Evolutionary conservation across 805 yeast genomes (phyloP).

Genomic region (Zygosaccharomyces siamensis): DNA sequence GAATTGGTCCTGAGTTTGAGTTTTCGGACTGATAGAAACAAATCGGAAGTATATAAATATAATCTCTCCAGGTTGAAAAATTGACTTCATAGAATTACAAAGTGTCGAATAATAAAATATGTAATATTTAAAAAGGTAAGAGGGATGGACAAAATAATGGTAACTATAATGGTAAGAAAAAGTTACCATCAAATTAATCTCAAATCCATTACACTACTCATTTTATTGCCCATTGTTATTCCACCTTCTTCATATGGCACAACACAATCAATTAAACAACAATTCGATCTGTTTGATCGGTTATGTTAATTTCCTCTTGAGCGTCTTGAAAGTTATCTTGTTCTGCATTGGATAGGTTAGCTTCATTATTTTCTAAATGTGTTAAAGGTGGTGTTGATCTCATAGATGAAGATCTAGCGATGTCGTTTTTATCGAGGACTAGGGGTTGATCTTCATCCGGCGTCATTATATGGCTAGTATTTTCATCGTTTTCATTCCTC

Average conservation of each 20-base stretch:
- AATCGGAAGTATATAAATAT: too few relatives aligned
- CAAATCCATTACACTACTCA: conserved; percentile 3
- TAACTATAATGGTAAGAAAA: neutral
- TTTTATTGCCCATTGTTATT: neutral
- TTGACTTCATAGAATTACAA: too few relatives aligned
- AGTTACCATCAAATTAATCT: neutral
- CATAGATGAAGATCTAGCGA: conserved; percentile 29
- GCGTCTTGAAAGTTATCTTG: conserved; percentile 33
- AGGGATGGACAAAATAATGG: neutral
- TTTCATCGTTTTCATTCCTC: conserved; percentile 21
- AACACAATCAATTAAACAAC: neutral
- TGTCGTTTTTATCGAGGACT: conserved; percentile 31
- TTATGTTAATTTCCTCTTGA: conserved; percentile 21
- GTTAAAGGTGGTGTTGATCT: conserved; percentile 15
- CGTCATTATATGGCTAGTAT: conserved; percentile 25
- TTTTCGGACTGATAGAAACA: too few relatives aligned
- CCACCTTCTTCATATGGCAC: too few relatives aligned
- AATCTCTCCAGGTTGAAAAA: too few relatives aligned
- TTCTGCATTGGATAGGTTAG: conserved; percentile 7
- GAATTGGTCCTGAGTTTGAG: too few relatives aligned
- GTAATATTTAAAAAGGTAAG: too few relatives aligned
- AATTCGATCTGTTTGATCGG: conserved; percentile 25
- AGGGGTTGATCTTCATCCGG: conserved; percentile 35
- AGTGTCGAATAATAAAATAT: too few relatives aligned
- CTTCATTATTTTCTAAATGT: neutral